Percentiles rank a stretch among this genome's conserved stretches.
Conservation (phyloP, 129 eudicot genomes). For the Centella asiatica region DNA sequence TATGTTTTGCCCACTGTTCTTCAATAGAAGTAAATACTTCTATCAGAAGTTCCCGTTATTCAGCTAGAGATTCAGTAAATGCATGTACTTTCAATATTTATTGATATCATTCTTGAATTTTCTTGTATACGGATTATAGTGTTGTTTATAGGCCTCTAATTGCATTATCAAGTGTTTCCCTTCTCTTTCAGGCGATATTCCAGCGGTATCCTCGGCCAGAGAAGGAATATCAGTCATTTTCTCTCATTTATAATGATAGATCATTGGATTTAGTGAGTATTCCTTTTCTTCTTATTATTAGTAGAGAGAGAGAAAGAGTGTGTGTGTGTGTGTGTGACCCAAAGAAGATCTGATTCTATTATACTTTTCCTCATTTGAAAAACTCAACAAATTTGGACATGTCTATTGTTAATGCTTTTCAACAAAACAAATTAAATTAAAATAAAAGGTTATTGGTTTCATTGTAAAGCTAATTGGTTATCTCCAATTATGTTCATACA, state of each 20-base stretch:
- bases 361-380: neutral
- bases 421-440: no score
- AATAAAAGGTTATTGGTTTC: no score
- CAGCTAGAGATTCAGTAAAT: no score
- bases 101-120: no score
- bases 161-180: neutral
- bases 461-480: no score
- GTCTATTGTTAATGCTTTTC: neutral
- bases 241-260: conserved; percentile 75
- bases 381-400: neutral
- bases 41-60: no score
- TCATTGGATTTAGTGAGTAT: conserved; percentile 83
- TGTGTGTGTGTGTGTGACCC: neutral
- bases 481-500: neutral
- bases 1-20: no score
- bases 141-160: neutral
- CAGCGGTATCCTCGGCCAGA: conserved; percentile 98
- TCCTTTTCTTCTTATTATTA: neutral
- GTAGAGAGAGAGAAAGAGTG: no score
- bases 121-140: neutral
- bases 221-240: conserved; percentile 95
- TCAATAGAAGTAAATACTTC: no score
- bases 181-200: conserved; percentile 57
- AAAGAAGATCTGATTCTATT: neutral
- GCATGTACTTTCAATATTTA: no score